A percentile compares a stretch with the other conserved stretches of the same genome.
Evolutionary conservation across 768 basidiomycete species (phyloP).

Genomic region (Suillus weaverae): DNA sequence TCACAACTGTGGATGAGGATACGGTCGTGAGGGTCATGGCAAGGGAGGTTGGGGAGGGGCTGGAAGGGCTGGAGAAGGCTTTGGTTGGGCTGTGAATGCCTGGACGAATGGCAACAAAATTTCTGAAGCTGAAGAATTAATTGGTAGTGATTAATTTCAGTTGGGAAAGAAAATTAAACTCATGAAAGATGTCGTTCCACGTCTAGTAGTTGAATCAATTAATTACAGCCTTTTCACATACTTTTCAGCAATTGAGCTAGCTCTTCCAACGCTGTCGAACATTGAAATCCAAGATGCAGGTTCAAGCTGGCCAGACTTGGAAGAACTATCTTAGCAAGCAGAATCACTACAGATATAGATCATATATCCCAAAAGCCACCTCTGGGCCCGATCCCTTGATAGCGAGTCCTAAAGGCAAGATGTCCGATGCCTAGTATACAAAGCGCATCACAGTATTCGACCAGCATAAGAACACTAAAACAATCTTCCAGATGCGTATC

Average conservation of each 20-base stretch:
- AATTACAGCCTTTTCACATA: not conserved
- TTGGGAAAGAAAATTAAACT: not conserved
- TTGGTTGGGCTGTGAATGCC: conserved; percentile 34
- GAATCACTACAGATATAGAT: not conserved
- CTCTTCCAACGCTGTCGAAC: not conserved
- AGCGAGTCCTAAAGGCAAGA: not conserved
- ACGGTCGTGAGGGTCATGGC: conserved; percentile 73
- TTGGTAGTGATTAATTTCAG: not conserved
- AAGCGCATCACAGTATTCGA: not conserved
- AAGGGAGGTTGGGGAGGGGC: conserved; percentile 58
- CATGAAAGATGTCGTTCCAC: not conserved
- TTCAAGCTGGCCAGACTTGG: not conserved
- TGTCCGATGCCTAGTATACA: not conserved
- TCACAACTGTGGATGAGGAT: conserved; percentile 73
- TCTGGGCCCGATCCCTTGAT: too few species aligned
- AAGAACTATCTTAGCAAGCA: not conserved
- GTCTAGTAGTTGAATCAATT: too few species aligned
- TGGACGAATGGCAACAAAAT: conserved; percentile 1
- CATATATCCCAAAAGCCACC: not conserved
- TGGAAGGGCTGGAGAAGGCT: conserved; percentile 52
- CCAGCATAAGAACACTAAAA: not conserved
- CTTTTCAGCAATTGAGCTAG: not conserved
- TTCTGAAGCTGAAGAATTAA: not conserved
- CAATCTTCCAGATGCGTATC: not conserved
- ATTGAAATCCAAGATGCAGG: not conserved